These are phyloP conservation scores for Nicotiana tabacum DNA, from an alignment of 257 asterid species.

Conservation along the genomic window DNA sequence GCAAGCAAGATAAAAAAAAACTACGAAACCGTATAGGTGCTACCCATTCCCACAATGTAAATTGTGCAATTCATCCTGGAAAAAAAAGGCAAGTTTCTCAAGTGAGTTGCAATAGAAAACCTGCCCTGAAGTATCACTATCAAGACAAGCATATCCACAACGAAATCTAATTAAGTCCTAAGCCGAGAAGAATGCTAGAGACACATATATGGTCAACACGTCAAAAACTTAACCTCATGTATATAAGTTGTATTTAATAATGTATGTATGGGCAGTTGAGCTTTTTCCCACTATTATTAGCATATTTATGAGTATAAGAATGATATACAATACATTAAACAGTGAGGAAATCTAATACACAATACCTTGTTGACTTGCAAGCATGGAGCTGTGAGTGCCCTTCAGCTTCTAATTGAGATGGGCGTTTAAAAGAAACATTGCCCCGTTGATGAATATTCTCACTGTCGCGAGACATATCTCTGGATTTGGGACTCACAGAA, in stretches of 20 bases:
- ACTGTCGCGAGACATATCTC: conserved; percentile 5
- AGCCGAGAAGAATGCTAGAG: not conserved
- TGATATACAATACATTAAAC: not conserved
- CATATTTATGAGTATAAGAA: not conserved
- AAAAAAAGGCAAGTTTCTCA: not conserved
- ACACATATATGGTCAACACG: not conserved
- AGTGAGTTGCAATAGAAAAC: not conserved
- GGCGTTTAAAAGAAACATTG: conserved; percentile 19
- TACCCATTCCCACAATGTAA: not conserved
- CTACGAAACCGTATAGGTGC: not conserved
- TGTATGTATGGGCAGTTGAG: not conserved
- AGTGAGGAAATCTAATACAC: not conserved
- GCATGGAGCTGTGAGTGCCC: conserved; percentile 21
- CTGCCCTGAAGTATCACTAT: not conserved
- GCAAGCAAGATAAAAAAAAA: not conserved
- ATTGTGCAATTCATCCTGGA: not conserved
- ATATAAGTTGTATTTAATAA: not conserved
- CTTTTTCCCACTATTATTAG: not conserved
- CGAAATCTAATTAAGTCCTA: not conserved
- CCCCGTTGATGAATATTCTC: not conserved
- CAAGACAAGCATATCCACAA: not conserved
- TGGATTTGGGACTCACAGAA: conserved; percentile 15
- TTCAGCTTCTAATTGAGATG: conserved; percentile 22
- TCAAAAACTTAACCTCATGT: not conserved
- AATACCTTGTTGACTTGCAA: conserved; percentile 35